These are phyloP conservation scores for Amanita muscaria DNA, from an alignment of 768 basidiomycete species.

Conservation along the genomic window DNA sequence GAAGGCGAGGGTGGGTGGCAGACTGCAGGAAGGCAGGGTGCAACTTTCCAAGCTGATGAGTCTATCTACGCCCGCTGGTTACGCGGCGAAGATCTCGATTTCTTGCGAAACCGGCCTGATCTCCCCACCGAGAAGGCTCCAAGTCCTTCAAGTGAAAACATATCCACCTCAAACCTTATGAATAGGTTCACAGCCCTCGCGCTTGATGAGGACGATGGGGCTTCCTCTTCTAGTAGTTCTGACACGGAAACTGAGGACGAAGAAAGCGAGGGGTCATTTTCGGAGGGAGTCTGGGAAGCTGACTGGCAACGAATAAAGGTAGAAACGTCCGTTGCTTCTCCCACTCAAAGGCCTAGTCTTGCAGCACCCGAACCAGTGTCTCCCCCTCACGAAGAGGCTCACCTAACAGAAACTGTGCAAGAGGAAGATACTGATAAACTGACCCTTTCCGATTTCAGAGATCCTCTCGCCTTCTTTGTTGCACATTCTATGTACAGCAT, in stretches of 20 bases:
- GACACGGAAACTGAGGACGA: slow-evolving; percentile 1
- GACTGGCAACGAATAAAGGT: slow-evolving; percentile 9
- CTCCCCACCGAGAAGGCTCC: not conserved
- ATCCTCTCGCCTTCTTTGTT: slow-evolving; percentile 25
- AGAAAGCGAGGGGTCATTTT: not conserved
- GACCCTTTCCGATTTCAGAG: not conserved
- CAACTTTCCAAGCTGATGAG: slow-evolving; percentile 15
- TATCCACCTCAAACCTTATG: not conserved
- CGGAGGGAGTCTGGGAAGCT: slow-evolving; percentile 7
- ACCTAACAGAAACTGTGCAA: not conserved
- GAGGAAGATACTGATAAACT: not conserved
- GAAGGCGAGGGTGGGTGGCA: slow-evolving; percentile 25
- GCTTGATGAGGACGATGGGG: not conserved
- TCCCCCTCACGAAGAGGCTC: too few relatives aligned
- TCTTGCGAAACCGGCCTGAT: slow-evolving; percentile 23
- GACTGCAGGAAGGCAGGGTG: slow-evolving; percentile 18
- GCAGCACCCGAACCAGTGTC: too few relatives aligned
- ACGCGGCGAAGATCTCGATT: slow-evolving; percentile 36
- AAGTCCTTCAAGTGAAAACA: not conserved
- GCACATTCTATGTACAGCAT: slow-evolving; percentile 25
- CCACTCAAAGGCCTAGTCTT: too few relatives aligned
- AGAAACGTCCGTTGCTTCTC: not conserved
- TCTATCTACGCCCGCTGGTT: slow-evolving; percentile 47
- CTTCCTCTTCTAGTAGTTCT: not conserved
- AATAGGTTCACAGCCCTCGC: not conserved